These are phyloP conservation scores for Sphaerulina musiva DNA, from an alignment of 2,329 filamentous ascomycete genomes.

Conservation along the genomic window DNA sequence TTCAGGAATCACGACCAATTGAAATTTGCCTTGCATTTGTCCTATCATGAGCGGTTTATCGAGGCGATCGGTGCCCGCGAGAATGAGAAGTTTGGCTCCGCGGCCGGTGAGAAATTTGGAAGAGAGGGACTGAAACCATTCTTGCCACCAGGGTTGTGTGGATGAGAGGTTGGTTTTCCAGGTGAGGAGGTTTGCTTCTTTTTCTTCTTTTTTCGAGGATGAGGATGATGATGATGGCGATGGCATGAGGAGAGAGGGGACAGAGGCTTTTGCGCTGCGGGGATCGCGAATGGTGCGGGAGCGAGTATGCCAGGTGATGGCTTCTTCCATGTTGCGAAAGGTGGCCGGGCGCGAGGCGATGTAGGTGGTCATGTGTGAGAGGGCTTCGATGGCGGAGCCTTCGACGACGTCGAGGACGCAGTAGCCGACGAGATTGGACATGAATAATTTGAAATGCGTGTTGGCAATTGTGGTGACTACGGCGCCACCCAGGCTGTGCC, in stretches of 20 bases:
- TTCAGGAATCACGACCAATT: conserved; percentile 87
- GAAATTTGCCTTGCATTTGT: conserved; percentile 98
- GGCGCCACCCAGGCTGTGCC: conserved; percentile 87
- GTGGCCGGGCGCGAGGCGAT: conserved; percentile 70
- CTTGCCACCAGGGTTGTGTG: conserved; percentile 88
- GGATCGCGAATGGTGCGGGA: conserved; percentile 80
- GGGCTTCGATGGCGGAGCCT: conserved; percentile 85
- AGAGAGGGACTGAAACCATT: conserved; percentile 85
- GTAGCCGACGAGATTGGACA: conserved; percentile 68
- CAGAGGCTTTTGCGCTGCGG: conserved; percentile 76
- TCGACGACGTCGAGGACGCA: conserved; percentile 93
- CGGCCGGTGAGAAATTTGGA: conserved; percentile 75
- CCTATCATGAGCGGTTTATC: conserved; percentile 92
- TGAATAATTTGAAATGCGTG: conserved; percentile 49
- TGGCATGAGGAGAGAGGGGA: conserved; percentile 64
- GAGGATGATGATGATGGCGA: no score
- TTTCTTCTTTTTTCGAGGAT: no score
- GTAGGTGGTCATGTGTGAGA: conserved; percentile 91
- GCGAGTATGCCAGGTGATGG: conserved; percentile 89
- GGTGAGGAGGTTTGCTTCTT: conserved; percentile 47
- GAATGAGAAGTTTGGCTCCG: conserved; percentile 75
- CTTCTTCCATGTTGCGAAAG: conserved; percentile 70
- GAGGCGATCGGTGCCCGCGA: conserved; percentile 82
- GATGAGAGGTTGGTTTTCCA: conserved; percentile 81
- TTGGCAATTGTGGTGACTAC: conserved; percentile 74